Percentiles rank a stretch among this genome's conserved stretches.
These are phyloP conservation scores for Psidium friedrichsthalianum DNA, from an alignment of 345 rosid genomes.

Conservation along the genomic window DNA sequence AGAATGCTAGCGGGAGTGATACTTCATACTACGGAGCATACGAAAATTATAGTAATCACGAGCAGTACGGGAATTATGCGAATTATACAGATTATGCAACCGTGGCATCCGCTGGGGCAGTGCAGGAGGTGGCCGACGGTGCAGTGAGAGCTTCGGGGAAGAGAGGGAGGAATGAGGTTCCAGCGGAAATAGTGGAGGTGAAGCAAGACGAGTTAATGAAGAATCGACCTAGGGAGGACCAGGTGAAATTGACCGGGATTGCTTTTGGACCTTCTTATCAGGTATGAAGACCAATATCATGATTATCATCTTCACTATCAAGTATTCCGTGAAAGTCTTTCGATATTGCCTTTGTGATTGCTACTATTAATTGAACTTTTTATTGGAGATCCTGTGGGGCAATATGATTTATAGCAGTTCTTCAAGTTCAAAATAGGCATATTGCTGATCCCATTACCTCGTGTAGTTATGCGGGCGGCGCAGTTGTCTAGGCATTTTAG, in stretches of 20 bases:
- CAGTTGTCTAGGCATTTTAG: neutral
- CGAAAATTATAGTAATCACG: neutral
- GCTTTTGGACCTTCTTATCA: slow-evolving; percentile 94
- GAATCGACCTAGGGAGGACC: slow-evolving; percentile 87
- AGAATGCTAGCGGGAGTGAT: neutral
- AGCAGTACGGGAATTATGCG: neutral
- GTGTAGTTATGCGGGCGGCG: neutral
- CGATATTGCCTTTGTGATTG: neutral
- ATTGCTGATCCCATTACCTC: neutral
- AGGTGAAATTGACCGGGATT: slow-evolving; percentile 71
- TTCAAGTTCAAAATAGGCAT: neutral
- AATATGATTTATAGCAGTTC: neutral
- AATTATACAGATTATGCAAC: neutral
- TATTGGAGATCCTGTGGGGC: neutral
- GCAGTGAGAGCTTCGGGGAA: slow-evolving; percentile 35
- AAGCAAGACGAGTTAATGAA: slow-evolving; percentile 94
- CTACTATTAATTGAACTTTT: neutral
- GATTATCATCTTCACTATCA: neutral
- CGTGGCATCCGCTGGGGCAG: neutral
- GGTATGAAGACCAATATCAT: slow-evolving; percentile 20
- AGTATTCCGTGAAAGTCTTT: neutral
- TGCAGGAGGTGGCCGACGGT: slow-evolving; percentile 34
- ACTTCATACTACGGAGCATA: neutral
- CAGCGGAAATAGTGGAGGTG: slow-evolving; percentile 72
- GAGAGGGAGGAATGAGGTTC: slow-evolving; percentile 66